Base-by-base conservation (phyloP, 2,329 filamentous ascomycete species). In the Xylaria sp. region DNA sequence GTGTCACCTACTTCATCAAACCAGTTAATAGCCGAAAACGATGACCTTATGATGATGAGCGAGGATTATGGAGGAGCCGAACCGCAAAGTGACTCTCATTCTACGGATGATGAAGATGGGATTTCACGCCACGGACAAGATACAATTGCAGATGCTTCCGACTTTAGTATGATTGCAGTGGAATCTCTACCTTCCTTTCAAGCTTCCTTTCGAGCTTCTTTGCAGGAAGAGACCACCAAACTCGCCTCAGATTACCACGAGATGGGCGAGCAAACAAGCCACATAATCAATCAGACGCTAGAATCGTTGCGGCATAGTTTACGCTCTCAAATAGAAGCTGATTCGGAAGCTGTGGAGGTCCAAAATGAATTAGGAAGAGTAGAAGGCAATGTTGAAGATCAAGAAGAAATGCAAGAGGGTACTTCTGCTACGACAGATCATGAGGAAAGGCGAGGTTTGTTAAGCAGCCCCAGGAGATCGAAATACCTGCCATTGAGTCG, bases 111-210 rank as follows among this genome's bases (percentile, higher is more conserved):
- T 45, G 61, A 64, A 33, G 67, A 67, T 15, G 65, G 46, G 28
- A 53, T 64, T 21, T 70, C 65, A 23, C 62, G 69, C 37, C 67
- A 66, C 40, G 62, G 70, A 42, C 72, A 71, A 63, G 70, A 84
- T 52, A 83, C 78, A 0, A 78, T 83, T 49, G 77, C 78, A 3
- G 78, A 83, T 50, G 76, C 76, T 2, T 76, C 74, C 15, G 84
- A 87, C 40, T 86, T 87, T 64, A 87, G 84, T 70, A 86, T 86
- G 83, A 87, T 87, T 59, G 83, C 83, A 33, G 79, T 85, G 63
- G 79, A 84, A 47, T 84, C 83, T 2, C 75, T 87, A 17, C 82
- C 81, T 2, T 84, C 83, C 0, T 76, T 74, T 42, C 70, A 74
- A 46, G 69, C 68, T n/a, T 72, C 72, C 4, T 74, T 86, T 57